phyloP scores from a whole-genome alignment of 768 basidiomycete species.

The Naematelia aurantialba region DNA sequence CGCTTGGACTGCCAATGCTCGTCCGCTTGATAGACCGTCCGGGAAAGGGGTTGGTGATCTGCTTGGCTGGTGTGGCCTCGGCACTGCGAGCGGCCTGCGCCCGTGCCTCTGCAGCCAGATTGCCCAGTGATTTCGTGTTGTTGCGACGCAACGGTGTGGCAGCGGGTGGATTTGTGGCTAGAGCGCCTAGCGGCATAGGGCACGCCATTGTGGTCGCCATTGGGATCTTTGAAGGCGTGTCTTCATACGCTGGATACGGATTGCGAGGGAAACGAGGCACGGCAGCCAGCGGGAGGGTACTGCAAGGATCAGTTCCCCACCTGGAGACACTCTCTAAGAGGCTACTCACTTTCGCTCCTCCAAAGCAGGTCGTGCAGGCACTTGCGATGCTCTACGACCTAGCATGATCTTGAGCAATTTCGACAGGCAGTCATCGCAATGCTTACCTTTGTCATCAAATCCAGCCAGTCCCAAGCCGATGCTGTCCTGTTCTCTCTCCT shows the following conservation, averaged over 20 bases:
- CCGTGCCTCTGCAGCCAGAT: conserved; percentile 25
- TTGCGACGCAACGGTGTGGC: conserved; percentile 28
- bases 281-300: conserved; percentile 25
- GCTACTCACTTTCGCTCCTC: conserved; percentile 37
- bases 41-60: conserved; percentile 11
- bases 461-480: background rate
- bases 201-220: conserved; percentile 14
- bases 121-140: conserved; percentile 41
- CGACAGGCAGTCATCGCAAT: background rate
- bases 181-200: conserved; percentile 17
- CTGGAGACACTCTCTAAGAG: background rate
- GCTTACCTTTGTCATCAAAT: conserved; percentile 6
- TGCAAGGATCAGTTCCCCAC: conserved; percentile 1
- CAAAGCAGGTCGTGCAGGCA: conserved; percentile 26
- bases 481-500: conserved; percentile 15
- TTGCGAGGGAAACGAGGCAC: conserved; percentile 21
- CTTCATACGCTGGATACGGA: conserved; percentile 28
- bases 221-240: conserved; percentile 47
- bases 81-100: conserved; percentile 25
- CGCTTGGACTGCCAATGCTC: conserved; percentile 42
- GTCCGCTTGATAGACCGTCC: conserved; percentile 21
- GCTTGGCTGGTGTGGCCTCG: conserved; percentile 38
- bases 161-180: conserved; percentile 5
- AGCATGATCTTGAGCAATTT: conserved; percentile 5
- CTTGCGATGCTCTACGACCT: conserved; percentile 23